These are phyloP conservation scores for Verticillium longisporum DNA, from an alignment of 2,329 filamentous ascomycete species.

Conservation along the genomic window DNA sequence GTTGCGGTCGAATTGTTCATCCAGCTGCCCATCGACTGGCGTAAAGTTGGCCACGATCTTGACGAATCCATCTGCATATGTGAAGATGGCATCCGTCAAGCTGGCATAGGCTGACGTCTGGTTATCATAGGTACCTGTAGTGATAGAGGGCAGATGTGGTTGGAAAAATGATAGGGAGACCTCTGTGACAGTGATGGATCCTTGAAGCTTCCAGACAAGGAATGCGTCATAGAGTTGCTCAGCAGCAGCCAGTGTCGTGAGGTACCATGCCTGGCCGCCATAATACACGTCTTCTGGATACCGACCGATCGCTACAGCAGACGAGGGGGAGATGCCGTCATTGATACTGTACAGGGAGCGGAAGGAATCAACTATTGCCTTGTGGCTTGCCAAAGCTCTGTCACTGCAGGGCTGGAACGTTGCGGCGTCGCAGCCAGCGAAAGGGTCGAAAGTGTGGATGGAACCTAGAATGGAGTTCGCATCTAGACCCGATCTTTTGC, in stretches of 20 bases:
- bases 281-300: constrained; percentile 71
- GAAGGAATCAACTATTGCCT: constrained; percentile 69
- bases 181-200: constrained; percentile 56
- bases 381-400: constrained; percentile 66
- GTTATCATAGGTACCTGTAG: constrained; percentile 55
- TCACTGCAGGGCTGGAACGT: constrained; percentile 77
- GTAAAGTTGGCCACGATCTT: constrained; percentile 57
- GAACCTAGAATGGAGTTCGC: constrained; percentile 61
- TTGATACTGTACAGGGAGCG: constrained; percentile 65
- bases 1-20: constrained; percentile 58
- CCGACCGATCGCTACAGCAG: constrained; percentile 56
- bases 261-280: constrained; percentile 76
- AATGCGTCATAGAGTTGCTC: constrained; percentile 75
- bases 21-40: constrained; percentile 51
- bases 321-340: constrained; percentile 50
- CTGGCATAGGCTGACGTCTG: constrained; percentile 39
- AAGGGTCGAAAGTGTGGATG: constrained; percentile 64
- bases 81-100: constrained; percentile 49
- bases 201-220: constrained; percentile 60
- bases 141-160: constrained; percentile 51
- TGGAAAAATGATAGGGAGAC: constrained; percentile 66
- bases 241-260: constrained; percentile 68
- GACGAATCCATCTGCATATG: constrained; percentile 56
- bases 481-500: constrained; percentile 61
- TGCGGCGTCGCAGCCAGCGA: constrained; percentile 55